These are phyloP conservation scores for Chenopodium quinoa DNA, from an alignment of 148 eudicot species.

Conservation along the genomic window DNA sequence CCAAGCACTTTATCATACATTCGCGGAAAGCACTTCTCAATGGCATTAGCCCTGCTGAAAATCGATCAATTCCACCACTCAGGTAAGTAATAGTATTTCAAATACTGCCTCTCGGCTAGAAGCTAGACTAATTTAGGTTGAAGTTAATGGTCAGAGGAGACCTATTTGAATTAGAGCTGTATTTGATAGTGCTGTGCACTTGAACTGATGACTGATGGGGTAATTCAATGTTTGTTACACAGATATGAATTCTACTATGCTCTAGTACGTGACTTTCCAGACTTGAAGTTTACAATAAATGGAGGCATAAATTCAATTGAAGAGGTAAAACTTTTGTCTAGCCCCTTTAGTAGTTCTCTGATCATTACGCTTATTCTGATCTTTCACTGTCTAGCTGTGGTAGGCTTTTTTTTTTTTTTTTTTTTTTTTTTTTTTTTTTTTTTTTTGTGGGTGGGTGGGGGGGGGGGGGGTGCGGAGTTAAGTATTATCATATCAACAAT, in stretches of 20 bases:
- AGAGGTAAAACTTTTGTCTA: slow-evolving; percentile 54
- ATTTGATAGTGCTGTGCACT: background rate
- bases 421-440: no score
- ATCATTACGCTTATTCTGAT: background rate
- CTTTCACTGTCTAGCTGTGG: background rate
- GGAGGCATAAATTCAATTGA: slow-evolving; percentile 85
- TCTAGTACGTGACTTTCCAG: slow-evolving; percentile 93
- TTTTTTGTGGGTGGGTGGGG: background rate
- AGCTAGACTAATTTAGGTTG: background rate
- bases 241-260: slow-evolving; percentile 92
- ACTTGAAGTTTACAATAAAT: slow-evolving; percentile 78
- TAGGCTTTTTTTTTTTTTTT: no score
- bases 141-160: background rate
- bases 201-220: slow-evolving; percentile 1
- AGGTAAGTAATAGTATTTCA: slow-evolving; percentile 49
- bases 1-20: slow-evolving; percentile 91
- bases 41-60: slow-evolving; percentile 94
- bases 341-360: background rate
- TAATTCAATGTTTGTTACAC: slow-evolving; percentile 26
- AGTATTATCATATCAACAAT: no score
- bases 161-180: background rate
- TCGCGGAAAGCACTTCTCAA: slow-evolving; percentile 94
- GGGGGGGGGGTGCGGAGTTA: background rate
- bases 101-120: background rate
- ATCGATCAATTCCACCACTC: slow-evolving; percentile 86